Evolutionary conservation across 2,329 filamentous ascomycete species (phyloP).

Genomic region (Neopestalotiopsis rosae): DNA sequence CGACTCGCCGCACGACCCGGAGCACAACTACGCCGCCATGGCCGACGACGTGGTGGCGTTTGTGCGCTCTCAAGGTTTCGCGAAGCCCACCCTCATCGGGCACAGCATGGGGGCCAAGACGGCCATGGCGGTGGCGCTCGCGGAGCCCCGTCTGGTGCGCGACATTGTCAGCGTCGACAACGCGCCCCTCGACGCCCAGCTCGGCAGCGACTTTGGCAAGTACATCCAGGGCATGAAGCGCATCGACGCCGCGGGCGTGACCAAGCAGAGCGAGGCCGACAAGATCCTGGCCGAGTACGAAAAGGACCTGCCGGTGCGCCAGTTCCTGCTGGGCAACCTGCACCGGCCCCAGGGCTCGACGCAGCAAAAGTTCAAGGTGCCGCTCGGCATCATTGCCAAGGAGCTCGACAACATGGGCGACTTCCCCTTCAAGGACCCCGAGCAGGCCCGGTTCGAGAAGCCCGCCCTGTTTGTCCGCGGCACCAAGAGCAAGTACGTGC

Average conservation of each 20-base stretch:
- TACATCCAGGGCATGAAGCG: conserved; percentile 87
- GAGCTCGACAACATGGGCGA: conserved; percentile 80
- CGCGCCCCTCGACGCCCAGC: conserved; percentile 79
- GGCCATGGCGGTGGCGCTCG: conserved; percentile 85
- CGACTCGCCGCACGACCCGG: conserved; percentile 77
- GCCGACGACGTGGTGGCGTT: conserved; percentile 84
- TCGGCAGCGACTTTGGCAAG: conserved; percentile 75
- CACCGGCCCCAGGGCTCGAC: conserved; percentile 57
- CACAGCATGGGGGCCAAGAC: conserved; percentile 98
- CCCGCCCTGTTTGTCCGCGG: conserved; percentile 83
- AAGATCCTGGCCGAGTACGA: conserved; percentile 78
- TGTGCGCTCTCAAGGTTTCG: conserved; percentile 72
- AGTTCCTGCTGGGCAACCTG: conserved; percentile 91
- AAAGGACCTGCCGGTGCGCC: conserved; percentile 76
- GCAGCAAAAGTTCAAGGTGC: conserved; percentile 77
- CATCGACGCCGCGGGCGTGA: conserved; percentile 73
- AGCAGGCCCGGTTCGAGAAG: conserved; percentile 72
- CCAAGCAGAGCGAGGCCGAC: conserved; percentile 79
- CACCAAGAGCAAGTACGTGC: conserved; percentile 77
- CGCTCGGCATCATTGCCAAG: conserved; percentile 71
- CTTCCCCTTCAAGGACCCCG: conserved; percentile 83
- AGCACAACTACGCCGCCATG: conserved; percentile 83
- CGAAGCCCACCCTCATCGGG: conserved; percentile 78
- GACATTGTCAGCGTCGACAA: conserved; percentile 89
- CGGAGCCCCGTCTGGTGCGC: conserved; percentile 70